Evolutionary conservation across 345 rosid species (phyloP), one percentile per base, ranked within the genome.

Genomic region (Boechera retrofracta): DNA sequence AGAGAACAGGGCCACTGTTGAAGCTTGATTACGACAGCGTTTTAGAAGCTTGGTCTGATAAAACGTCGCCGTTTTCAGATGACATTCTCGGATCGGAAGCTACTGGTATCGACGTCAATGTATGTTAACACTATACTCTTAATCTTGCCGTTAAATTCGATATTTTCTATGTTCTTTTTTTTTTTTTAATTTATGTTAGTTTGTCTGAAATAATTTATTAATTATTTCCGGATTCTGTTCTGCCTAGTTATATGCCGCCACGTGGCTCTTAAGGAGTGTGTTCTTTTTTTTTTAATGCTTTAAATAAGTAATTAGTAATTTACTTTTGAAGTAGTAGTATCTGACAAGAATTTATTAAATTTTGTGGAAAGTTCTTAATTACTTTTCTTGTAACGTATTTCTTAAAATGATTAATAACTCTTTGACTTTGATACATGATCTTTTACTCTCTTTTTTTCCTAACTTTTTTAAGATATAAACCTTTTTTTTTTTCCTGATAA

Each of bases 11-110:
- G 65, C 71, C 87, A 75, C 44, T 83, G 44, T 62, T 95, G 80
- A 95, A 89, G 78, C 69, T 95, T 42, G 80, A 95, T 35, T 92
- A 91, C 86, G 87, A 95, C n/a, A 85, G 82, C 42, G 86, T 95
- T 32, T 68, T 86, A 62, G 83, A 77, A 7, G 92, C 90, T 15
- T 95, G 98, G 98, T 85, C 91, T 11, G 94, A 82, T 71, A 84
- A 84, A 26, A 89, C 82, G 4, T 88, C 81, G 21, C 97, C 99
- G 5, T 91, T 89, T 68, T 13, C 92, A 21, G 93, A 87, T 4
- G 92, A 86, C 18, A 36, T 52, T 33, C 48, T 76, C n/a, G 87
- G 77, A 10, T 61, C 85, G n/a, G 83, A 87, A 28, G 77, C 52
- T 26, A 71, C 83, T 13, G 91, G 91, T 61, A 76, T 35, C 16